Percentiles rank a stretch among this genome's conserved stretches.
Evolutionary conservation across 2,329 filamentous ascomycete species (phyloP).

Genomic region (Bisporella sp.): DNA sequence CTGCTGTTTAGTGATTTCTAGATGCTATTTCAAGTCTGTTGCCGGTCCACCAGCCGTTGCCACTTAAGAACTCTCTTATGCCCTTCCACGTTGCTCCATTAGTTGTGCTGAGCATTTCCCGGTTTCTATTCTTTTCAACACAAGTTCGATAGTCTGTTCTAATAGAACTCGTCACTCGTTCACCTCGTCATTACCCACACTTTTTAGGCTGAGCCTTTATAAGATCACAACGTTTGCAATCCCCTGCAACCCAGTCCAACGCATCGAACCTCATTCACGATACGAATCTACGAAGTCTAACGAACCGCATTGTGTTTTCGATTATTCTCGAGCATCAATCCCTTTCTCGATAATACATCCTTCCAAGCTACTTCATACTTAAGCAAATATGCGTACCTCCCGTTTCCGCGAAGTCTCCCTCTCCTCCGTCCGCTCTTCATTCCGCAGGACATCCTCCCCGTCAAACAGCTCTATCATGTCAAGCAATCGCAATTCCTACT

Average conservation of each 20-base stretch:
- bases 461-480: constrained; percentile 23
- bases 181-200: background rate
- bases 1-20: too few species aligned
- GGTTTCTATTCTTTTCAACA: background rate
- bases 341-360: background rate
- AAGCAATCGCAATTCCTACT: constrained; percentile 32
- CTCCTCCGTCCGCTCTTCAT: constrained; percentile 46
- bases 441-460: constrained; percentile 42
- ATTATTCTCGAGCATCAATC: background rate
- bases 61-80: background rate
- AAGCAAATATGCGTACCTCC: constrained; percentile 23
- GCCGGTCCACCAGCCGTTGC: too few species aligned
- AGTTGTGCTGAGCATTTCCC: background rate
- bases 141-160: too few species aligned
- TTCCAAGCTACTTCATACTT: constrained; percentile 1
- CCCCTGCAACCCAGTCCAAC: too few species aligned
- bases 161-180: background rate
- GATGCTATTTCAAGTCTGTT: too few species aligned
- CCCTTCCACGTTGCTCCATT: background rate
- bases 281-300: too few species aligned
- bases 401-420: constrained; percentile 33
- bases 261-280: too few species aligned
- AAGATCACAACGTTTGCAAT: background rate
- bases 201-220: background rate
- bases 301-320: too few species aligned